Evolutionary conservation across 352 stramenopile genomes (phyloP).

Genomic region (Globisporangium solare): DNA sequence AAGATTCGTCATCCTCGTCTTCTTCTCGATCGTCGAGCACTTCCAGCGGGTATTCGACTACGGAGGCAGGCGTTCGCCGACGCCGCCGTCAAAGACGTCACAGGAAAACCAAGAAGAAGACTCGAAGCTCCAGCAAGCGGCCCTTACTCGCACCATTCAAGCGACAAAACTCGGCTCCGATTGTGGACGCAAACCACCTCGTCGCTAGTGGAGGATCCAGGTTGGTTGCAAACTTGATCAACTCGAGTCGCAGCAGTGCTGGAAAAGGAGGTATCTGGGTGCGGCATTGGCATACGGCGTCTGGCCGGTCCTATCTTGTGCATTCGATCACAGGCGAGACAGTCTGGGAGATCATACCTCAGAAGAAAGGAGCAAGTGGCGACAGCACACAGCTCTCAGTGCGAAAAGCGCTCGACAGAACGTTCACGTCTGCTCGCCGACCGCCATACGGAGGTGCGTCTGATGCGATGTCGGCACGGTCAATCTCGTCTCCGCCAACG

Average conservation of each 20-base stretch:
- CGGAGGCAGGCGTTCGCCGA: conserved; percentile 9
- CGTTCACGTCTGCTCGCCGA: conserved; percentile 5
- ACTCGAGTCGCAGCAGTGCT: conserved; percentile 14
- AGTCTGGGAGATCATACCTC: conserved; percentile 55
- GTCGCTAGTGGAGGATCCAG: not conserved
- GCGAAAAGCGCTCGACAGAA: not conserved
- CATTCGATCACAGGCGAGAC: conserved; percentile 64
- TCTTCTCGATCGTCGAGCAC: conserved; percentile 10
- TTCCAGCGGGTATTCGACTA: conserved; percentile 14
- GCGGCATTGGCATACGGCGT: conserved; percentile 53
- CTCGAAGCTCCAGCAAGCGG: conserved; percentile 4
- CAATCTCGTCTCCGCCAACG: conserved; percentile 17
- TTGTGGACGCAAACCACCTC: conserved; percentile 20
- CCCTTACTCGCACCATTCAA: conserved; percentile 4
- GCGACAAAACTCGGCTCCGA: conserved; percentile 9
- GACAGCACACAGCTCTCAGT: not conserved
- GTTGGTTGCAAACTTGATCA: not conserved
- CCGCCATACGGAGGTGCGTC: conserved; percentile 1
- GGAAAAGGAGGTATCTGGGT: conserved; percentile 40
- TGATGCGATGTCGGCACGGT: not conserved
- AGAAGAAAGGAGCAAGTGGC: not conserved
- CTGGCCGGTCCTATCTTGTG: conserved; percentile 49
- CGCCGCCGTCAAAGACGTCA: not conserved
- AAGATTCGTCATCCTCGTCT: conserved; percentile 6
- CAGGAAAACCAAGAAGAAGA: conserved; percentile 4